Evolutionary conservation across 2,329 filamentous ascomycete genomes (phyloP).

Genomic region (Aspergillus quadricinctus): DNA sequence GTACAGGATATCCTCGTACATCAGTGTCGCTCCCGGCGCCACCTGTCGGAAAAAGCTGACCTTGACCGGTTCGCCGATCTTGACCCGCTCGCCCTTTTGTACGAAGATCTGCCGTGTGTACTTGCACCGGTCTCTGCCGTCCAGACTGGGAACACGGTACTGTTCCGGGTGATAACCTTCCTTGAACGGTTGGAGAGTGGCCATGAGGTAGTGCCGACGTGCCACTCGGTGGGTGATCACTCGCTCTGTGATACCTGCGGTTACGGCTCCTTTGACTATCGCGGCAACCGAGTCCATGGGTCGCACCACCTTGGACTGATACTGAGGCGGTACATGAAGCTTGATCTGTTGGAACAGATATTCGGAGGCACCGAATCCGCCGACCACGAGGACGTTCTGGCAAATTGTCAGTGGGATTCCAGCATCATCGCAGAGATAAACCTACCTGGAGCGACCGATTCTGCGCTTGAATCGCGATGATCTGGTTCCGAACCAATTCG

Average conservation of each 20-base stretch:
- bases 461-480: conserved; percentile 97
- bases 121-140: conserved; percentile 97
- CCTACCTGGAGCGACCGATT: conserved; percentile 79
- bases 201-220: conserved; percentile 97
- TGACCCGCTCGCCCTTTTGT: conserved; percentile 96
- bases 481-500: conserved; percentile 94
- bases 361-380: conserved; percentile 96
- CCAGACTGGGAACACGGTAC: conserved; percentile 92
- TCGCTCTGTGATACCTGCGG: conserved; percentile 93
- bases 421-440: neutral
- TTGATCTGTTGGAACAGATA: conserved; percentile 99
- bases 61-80: conserved; percentile 98
- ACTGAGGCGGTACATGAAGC: conserved; percentile 94
- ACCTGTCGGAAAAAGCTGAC: conserved; percentile 98
- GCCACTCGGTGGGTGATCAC: conserved; percentile 96
- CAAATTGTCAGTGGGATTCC: conserved; percentile 15
- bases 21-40: conserved; percentile 90
- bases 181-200: conserved; percentile 96
- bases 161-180: conserved; percentile 98
- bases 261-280: conserved; percentile 97
- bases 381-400: conserved; percentile 88
- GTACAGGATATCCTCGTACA: conserved; percentile 98
- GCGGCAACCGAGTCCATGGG: conserved; percentile 99
- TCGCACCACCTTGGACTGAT: conserved; percentile 95
- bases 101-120: conserved; percentile 98